Evolutionary conservation across 2,329 filamentous ascomycete species (phyloP), one percentile per base, ranked within the genome.

Genomic region (Clarireedia hainanense): DNA sequence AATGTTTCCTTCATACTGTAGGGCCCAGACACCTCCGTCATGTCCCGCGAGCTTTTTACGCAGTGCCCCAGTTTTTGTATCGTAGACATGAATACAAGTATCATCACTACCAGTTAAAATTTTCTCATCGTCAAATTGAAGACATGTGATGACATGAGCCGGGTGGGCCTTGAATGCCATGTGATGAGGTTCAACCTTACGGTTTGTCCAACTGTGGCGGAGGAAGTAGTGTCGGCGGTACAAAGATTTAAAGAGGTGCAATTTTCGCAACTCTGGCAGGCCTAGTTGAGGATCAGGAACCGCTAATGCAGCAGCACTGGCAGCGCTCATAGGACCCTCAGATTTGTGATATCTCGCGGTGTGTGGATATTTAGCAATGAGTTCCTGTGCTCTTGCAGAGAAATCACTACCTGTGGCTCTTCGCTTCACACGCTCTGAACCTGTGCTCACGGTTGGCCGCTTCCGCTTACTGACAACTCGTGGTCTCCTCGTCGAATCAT

Each of bases 81-180:
- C 91, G 70, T 97, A 99, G 34, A 99, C 91, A 65, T 99, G 91
- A 66, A 99, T 99, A 60, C 96, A 85, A 4, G 91, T 96, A 69
- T 99, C 94, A 69, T 99, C 94, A 67, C 92, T 97, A 26, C 94
- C 94, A 1, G 94, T 99, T 63, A 99, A 80, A 63, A 99, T 96
- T 73, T 97, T 97, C 76, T 99, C 91, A 49, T 91, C 89, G 67
- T 99, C 94, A 65, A 99, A 99, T 69, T 99, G 91, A 53, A 99
- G 79, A 69, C 94, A 99, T 15, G 94, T 99, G 52, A 99, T 95
- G 59, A 99, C 94, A 73, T 97, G 92, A 36, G 90, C 85, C 58
- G 94, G 90, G 68, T 99, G 94, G 5, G 94, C 94, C n/a, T 90
- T 85, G 71, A 99, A 97, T 4, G 94, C 94, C 57, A 99, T 86